Conservation (phyloP, 257 asterid species). For the Jacaranda copaia region DNA sequence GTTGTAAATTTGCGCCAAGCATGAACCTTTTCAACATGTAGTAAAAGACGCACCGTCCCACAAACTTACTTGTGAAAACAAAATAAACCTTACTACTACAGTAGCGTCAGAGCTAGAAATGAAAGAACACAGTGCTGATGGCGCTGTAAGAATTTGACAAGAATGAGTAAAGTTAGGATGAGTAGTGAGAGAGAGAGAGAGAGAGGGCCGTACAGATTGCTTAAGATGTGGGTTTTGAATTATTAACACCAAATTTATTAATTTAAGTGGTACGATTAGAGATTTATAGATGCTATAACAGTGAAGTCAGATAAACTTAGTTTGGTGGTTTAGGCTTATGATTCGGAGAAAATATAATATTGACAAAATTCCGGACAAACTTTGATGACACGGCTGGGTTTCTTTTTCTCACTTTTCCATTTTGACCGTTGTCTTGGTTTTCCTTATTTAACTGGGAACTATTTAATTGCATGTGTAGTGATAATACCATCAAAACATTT, state of each 20-base stretch:
- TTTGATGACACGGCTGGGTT: constrained; percentile 23
- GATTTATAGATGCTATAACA: constrained; percentile 3
- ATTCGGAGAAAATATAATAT: not conserved
- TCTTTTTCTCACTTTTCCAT: not conserved
- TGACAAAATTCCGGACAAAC: constrained; percentile 34
- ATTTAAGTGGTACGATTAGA: constrained; percentile 29
- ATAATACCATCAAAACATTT: not conserved
- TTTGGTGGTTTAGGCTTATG: not conserved
- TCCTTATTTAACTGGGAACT: not conserved
- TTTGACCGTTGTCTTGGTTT: constrained; percentile 9
- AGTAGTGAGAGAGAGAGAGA: constrained; percentile 26
- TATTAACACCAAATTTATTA: constrained; percentile 26
- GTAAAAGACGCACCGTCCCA: constrained; percentile 20
- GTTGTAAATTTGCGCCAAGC: constrained; percentile 29
- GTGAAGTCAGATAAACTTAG: not conserved
- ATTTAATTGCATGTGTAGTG: not conserved
- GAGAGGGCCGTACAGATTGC: constrained; percentile 48
- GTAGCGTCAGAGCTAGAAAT: constrained; percentile 31
- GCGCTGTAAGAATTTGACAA: constrained; percentile 39
- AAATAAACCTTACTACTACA: constrained; percentile 2
- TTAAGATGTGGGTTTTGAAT: constrained; percentile 42
- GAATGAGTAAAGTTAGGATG: constrained; percentile 49
- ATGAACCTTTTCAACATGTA: constrained; percentile 18
- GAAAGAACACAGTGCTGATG: constrained; percentile 32
- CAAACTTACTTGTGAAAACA: not conserved